A percentile compares a stretch with the other conserved stretches of the same genome.
Evolutionary conservation across 2,329 filamentous ascomycete species (phyloP).

Genomic region (Cryphonectria naterciae): DNA sequence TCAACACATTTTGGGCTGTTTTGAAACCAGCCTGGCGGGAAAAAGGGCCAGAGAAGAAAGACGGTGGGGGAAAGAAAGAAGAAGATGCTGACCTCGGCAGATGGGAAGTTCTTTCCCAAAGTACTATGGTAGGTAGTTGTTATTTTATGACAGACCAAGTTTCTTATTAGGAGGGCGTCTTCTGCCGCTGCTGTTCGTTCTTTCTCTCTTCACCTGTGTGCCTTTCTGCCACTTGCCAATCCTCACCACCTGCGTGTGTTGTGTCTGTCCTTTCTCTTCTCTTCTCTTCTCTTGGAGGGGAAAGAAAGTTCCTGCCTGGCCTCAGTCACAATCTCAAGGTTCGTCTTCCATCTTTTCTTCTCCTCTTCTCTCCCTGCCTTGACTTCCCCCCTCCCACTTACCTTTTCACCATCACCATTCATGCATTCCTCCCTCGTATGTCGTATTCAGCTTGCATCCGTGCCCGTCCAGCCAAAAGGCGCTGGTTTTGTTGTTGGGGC

Average conservation of each 20-base stretch:
- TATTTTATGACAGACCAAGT: neutral
- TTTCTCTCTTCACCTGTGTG: neutral
- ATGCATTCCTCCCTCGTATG: neutral
- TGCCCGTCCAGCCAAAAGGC: neutral
- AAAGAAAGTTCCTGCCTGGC: neutral
- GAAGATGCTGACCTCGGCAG: neutral
- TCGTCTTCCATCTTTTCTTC: neutral
- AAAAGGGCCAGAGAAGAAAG: neutral
- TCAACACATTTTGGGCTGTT: neutral
- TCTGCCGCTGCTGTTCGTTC: neutral
- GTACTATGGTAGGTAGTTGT: neutral
- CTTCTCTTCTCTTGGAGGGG: neutral
- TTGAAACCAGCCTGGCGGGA: constrained; percentile 4
- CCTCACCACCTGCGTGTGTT: neutral
- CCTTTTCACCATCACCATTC: neutral
- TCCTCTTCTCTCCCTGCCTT: neutral
- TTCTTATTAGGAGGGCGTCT: constrained; percentile 5
- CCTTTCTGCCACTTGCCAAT: neutral
- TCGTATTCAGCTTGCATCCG: neutral
- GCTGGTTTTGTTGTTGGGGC: neutral
- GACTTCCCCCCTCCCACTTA: no score
- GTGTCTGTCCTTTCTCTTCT: neutral
- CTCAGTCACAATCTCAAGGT: neutral
- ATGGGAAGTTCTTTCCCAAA: neutral
- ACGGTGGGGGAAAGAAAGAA: neutral